Base-by-base conservation (phyloP, 2,329 filamentous ascomycete species). In the Fusarium pininemorale region DNA sequence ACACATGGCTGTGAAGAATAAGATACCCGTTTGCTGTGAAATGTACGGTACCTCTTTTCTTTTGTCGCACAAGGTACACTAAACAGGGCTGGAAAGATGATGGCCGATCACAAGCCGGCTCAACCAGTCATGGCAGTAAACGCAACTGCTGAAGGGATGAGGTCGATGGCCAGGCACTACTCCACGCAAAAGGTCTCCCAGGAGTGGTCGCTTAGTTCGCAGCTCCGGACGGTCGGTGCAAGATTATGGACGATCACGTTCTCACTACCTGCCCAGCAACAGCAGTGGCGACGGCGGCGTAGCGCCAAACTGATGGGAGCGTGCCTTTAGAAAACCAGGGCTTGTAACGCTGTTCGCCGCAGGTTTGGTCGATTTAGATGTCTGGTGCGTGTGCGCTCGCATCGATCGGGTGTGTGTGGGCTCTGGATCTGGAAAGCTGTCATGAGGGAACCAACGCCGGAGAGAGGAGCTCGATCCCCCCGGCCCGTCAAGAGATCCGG, bases 401-500 rank as follows among this genome's bases (percentile, higher is more conserved):
- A 75, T 74, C 69, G 72, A 74, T 74, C 69, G 60, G 61, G 69
- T 73, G 72, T 75, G 72, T 47, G 72, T 74, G 69, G 71, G 41
- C 64, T 70, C 68, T 69, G 57, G 72, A 75, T 75, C 72, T 74
- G 57, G 69, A 66, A 72, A 70, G 61, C 72, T 74, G 72, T 74
- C 72, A 74, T 73, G 56, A 72, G 56, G 69, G 72, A 75, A 73
- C 72, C 72, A 60, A 47, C 58, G 57, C 59, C 54, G 54, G 68
- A 74, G 58, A 56, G 47, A 45, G 56, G 41, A 72, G 72, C 51
- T 74, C 63, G 72, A 74, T 67, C 63, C 62, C 61, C 69, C 67
- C 51, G 63, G 72, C 68, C 72, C 63, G 54, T 73, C 68, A 18
- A 70, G 72, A 74, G 72, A 74, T 75, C 72, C 59, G 57, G 44